These are phyloP conservation scores for Hypoxylon cercidicola DNA, from an alignment of 495 filamentous ascomycete genomes.

Conservation along the genomic window DNA sequence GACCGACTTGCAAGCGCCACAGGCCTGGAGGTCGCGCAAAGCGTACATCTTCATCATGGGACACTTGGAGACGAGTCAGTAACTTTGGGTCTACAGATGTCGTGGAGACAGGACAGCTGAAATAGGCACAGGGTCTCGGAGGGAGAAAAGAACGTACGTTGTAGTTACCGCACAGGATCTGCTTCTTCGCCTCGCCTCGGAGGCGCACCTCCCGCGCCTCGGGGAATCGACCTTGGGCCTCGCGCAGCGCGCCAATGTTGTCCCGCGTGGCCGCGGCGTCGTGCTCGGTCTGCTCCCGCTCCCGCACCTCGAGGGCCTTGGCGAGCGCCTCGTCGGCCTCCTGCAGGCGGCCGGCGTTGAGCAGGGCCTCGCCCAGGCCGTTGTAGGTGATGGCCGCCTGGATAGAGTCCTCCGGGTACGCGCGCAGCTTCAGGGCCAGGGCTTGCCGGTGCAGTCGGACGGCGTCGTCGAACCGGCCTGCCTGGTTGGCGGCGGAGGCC, in stretches of 20 bases:
- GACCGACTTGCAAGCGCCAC: slow-evolving; percentile 19
- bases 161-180: slow-evolving; percentile 24
- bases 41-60: neutral
- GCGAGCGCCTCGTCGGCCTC: slow-evolving; percentile 17
- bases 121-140: neutral
- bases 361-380: slow-evolving; percentile 16
- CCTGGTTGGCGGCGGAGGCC: neutral
- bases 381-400: slow-evolving; percentile 20
- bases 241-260: slow-evolving; percentile 18
- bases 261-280: slow-evolving; percentile 18
- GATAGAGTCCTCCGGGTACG: slow-evolving; percentile 7
- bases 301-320: slow-evolving; percentile 8
- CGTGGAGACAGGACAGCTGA: neutral
- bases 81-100: neutral
- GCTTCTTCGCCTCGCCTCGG: neutral
- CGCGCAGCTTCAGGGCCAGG: slow-evolving; percentile 13
- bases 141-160: slow-evolving; percentile 4
- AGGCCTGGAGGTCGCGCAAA: slow-evolving; percentile 3
- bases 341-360: slow-evolving; percentile 10
- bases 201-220: slow-evolving; percentile 27
- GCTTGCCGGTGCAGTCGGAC: slow-evolving; percentile 11
- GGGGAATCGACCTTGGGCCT: slow-evolving; percentile 22
- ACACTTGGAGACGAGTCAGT: slow-evolving; percentile 17
- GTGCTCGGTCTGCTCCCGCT: neutral
- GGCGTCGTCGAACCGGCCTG: slow-evolving; percentile 10